These are phyloP conservation scores for Straminergon stramineum DNA, from an alignment of 225 moss, liverwort and hornwort species.

Conservation along the genomic window DNA sequence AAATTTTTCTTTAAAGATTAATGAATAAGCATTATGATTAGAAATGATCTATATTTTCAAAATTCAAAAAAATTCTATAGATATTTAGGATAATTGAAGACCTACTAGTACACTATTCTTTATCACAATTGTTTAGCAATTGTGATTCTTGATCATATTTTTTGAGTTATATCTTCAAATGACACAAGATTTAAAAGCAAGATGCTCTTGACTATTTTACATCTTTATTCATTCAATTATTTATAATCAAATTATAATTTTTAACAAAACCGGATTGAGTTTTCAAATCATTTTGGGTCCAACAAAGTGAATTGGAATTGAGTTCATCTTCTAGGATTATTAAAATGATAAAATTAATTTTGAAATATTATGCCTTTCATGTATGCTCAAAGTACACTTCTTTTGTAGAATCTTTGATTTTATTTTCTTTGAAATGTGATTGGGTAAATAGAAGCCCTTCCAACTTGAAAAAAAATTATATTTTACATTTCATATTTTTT, in stretches of 20 bases:
- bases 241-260: not conserved
- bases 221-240: not conserved
- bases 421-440: not conserved
- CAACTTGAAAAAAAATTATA: not conserved
- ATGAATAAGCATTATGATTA: not conserved
- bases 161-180: not conserved
- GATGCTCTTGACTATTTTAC: not conserved
- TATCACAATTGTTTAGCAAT: not conserved
- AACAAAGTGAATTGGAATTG: not conserved
- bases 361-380: not conserved
- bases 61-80: not conserved
- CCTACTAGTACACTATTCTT: not conserved
- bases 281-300: not conserved
- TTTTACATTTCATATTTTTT: not conserved
- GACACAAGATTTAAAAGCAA: not conserved
- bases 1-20: too few relatives aligned
- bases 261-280: rapidly evolving
- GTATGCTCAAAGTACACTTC: too few relatives aligned
- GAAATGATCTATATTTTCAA: not conserved
- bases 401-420: not conserved
- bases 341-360: rapidly evolving
- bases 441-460: not conserved
- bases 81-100: not conserved
- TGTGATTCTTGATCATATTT: not conserved
- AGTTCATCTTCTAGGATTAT: not conserved